Evolutionary conservation across 2,329 filamentous ascomycete genomes (phyloP), one percentile per base, ranked within the genome.

Genomic region (Anisogramma anomala): DNA sequence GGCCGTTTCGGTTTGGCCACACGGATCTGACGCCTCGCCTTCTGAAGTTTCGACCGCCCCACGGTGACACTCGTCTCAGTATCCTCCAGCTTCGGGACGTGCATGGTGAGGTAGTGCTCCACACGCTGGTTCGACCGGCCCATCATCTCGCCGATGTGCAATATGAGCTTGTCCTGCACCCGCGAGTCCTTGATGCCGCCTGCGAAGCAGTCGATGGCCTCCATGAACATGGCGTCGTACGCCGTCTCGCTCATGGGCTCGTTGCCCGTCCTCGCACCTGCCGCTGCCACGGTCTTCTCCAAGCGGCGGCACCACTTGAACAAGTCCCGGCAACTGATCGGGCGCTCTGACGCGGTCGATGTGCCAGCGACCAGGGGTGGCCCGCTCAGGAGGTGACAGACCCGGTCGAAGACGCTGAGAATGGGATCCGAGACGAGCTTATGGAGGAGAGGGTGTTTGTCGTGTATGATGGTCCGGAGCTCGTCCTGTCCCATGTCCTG

Each of bases 131-230:
- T 79, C 25, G 91, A 82, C 43, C 96, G 77, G 42, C 88, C 84
- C 63, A 98, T 81, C 52, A 87, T 82, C 60, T 93, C 79, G 1
- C 88, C 88, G 46, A 96, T 85, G 33, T 73, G 74, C 35, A 71
- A 67, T 32, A 82, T 74, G 23, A 93, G 64, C 4, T 67, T 61
- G 34, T 66, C 63, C 36, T 78, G 76, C 22, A 78, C 64, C 10
- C 73, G 67, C 22, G 71, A 69, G 42, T 81, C 81, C 8, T 82
- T 80, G 33, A 91, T 67, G 55, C 82, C 85, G 40, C 84, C 84
- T 31, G 85, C 79, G 58, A 98, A 96, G 55, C 88, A 93, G 59
- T 98, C 91, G 39, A 91, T 72, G 1, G 87, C 84, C 56, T 98
- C 91, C 64, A 94, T 75, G 54, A 95, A 95, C 60, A 96, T 94